Conservation (phyloP, 2,329 filamentous ascomycete species). For the Trichoderma cornu-damae region DNA sequence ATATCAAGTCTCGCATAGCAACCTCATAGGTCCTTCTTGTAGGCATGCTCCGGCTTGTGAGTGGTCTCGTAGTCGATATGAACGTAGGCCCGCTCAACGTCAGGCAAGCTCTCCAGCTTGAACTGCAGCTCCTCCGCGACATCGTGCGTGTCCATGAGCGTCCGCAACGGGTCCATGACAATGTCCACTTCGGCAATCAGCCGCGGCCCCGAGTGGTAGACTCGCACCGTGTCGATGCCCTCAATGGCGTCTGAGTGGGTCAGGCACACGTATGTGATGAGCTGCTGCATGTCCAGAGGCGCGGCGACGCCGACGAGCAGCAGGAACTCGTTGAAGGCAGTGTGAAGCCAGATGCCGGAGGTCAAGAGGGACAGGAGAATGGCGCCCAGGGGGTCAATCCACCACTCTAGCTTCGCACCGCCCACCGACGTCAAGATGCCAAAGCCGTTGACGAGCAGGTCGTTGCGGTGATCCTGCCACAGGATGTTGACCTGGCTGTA, state of each 20-base stretch:
- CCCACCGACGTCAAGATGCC: conserved; percentile 89
- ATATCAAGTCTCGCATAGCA: not conserved
- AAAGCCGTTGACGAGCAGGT: conserved; percentile 93
- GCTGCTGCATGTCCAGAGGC: conserved; percentile 77
- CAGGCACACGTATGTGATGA: conserved; percentile 87
- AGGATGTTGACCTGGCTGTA: conserved; percentile 89
- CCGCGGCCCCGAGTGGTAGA: conserved; percentile 83
- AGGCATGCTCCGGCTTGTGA: conserved; percentile 79
- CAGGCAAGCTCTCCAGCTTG: conserved; percentile 85
- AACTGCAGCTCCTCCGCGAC: conserved; percentile 90
- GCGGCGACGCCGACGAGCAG: conserved; percentile 86
- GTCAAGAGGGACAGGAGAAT: conserved; percentile 77
- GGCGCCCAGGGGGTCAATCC: conserved; percentile 90
- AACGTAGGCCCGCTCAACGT: conserved; percentile 90
- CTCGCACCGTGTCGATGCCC: conserved; percentile 90
- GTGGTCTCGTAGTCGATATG: conserved; percentile 97
- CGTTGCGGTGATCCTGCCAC: conserved; percentile 96
- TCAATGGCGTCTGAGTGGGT: conserved; percentile 78
- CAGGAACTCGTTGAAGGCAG: conserved; percentile 84
- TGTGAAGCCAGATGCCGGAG: conserved; percentile 73
- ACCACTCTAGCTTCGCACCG: conserved; percentile 84
- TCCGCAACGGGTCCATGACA: conserved; percentile 75
- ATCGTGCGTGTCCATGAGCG: conserved; percentile 78
- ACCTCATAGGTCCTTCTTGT: conserved; percentile 54
- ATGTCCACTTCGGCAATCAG: conserved; percentile 95